Evolutionary conservation across 1,284 basidiomycete genomes (phyloP), one percentile per base, ranked within the genome.

Genomic region (Cryptococcus hybrid): DNA sequence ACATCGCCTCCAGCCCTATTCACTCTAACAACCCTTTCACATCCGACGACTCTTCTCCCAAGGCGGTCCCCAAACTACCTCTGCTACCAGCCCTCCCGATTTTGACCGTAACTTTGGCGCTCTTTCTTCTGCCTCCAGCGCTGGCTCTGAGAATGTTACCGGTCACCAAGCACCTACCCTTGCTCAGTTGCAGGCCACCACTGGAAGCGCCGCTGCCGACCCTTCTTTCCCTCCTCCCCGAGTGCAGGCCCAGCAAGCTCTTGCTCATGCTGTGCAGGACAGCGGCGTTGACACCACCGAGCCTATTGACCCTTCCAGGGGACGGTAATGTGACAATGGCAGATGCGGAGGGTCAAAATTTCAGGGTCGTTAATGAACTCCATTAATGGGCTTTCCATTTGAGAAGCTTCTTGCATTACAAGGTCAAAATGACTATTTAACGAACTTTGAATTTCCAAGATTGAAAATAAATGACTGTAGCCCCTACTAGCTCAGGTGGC

Each of bases 161-260:
- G 43, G 15, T 24, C 43, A n/a, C 7, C 43, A 45, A 24, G 24
- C 24, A n/a, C 43, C 43, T 24, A 45, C 43, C 12, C 43, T 45
- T 24, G 13, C 43, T 13, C 15, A 45, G 43, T 24, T 45, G 7
- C 43, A 45, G 43, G 24, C 7, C 43, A 24, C 43, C 12, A 24
- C 30, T 30, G 30, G 30, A 30, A 30, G 30, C 12, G 9, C 43
- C 43, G 7, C 12, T 11, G 43, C 43, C n/a, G 43, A 45, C 43
- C 0, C 7, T 24, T 45, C 13, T 45, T 51, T 51, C 39, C 50
- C 50, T 15, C 50, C 50, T 11, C 50, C 50, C 13, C 36, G 37
- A n/a, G 50, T 51, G 39, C 50, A 51, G 39, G 50, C 50, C 15
- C 50, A 51, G 18, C 50, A 51, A 38, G 50, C 50, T 13, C 34